Base-by-base conservation (phyloP, 768 basidiomycete species). In the Rhizopogon rudus region DNA sequence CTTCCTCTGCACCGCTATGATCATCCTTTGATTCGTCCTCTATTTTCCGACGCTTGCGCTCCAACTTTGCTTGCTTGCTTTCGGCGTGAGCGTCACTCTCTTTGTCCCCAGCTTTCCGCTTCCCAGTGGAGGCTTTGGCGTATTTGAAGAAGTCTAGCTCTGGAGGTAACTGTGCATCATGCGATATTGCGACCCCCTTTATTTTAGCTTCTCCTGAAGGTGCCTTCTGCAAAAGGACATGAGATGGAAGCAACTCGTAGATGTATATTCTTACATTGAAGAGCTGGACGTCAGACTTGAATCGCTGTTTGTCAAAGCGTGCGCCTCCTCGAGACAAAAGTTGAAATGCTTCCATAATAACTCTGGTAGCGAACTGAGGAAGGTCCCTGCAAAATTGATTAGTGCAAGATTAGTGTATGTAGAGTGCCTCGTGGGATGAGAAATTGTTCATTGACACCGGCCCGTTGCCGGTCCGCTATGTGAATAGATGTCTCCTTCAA, bases 131-230 rank as follows among this genome's bases (percentile, higher is more conserved):
- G 25, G 77, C 80, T 58, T 83, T 78, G 2, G 88, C 85, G 58
- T 92, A 93, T 63, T 88, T 93, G 74, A 98, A 98, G 70, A 96
- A 95, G 68, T 98, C 93, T 6, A 98, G 79, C 63, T 89, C 91
- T 2, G 75, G 61, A 1, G 89, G 93, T 44, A 94, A 78, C 55
- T 80, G 81, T 8, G 72, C 75, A n/a, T 72, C 71, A n/a, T 64
- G 63, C 2, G 55, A 60, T 52, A 55, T 65, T 10, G 62, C 55
- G 14, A 57, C 57, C 31, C 65, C 54, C 58, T 59, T 63, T 33
- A 56, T 57, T 56, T 65, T 61, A 64, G 58, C 62, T 57, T 60
- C 37, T 54, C 51, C 63, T 25, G 51, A 42, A 29, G 52, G 63
- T 55, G 62, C 37, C 60, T 63, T 68, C 73, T 75, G 39, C 49